Conservation (phyloP, 2,329 filamentous ascomycete species). For the Ceratocystis diversiconidia region DNA sequence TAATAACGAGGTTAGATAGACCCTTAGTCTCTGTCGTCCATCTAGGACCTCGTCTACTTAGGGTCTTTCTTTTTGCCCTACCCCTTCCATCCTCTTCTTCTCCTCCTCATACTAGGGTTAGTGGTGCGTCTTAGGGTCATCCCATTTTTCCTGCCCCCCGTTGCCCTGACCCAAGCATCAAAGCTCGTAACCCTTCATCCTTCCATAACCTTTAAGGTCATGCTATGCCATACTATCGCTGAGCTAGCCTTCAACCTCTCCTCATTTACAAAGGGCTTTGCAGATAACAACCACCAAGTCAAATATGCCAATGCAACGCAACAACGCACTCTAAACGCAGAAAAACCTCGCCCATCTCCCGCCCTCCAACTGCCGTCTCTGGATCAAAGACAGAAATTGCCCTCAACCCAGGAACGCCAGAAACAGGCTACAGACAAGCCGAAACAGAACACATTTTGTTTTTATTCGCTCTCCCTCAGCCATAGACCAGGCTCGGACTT, state of each 20-base stretch:
- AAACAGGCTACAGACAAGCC: not conserved
- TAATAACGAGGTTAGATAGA: too few species aligned
- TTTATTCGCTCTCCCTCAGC: slow-evolving; percentile 3
- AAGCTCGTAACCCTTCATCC: slow-evolving; percentile 7
- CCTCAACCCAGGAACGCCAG: not conserved
- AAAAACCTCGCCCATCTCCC: not conserved
- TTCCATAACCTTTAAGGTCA: not conserved
- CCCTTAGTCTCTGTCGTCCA: too few species aligned
- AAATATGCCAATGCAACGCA: slow-evolving; percentile 1
- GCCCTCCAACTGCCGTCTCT: not conserved
- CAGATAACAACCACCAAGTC: slow-evolving; percentile 1
- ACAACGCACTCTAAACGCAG: not conserved
- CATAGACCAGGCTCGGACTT: not conserved
- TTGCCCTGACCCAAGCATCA: not conserved
- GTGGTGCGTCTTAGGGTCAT: not conserved
- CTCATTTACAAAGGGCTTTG: slow-evolving; percentile 1
- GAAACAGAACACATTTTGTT: slow-evolving; percentile 4
- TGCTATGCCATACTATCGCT: slow-evolving; percentile 3
- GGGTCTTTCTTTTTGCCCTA: too few species aligned
- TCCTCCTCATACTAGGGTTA: not conserved
- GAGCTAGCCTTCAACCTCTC: slow-evolving; percentile 4
- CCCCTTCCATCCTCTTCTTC: not conserved
- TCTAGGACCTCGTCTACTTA: too few species aligned
- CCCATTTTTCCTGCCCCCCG: not conserved
- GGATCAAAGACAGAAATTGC: not conserved